phyloP scores from a whole-genome alignment of 768 basidiomycete species.

The Boletus sp. region DNA sequence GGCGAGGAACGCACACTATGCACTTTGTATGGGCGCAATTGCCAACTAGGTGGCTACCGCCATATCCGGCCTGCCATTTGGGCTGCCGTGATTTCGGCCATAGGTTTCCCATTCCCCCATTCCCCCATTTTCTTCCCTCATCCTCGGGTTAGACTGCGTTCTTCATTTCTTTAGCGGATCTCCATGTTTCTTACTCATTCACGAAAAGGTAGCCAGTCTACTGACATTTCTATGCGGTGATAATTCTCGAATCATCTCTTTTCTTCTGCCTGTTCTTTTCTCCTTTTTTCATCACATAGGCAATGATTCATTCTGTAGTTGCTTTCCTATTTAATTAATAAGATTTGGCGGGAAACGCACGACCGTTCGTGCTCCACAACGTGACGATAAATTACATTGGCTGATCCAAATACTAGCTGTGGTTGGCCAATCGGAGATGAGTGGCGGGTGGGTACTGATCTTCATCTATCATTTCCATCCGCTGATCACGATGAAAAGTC shows the following conservation, averaged over 20 bases:
- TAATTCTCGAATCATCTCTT: neutral
- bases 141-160: neutral
- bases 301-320: neutral
- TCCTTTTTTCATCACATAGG: neutral
- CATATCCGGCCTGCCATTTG: neutral
- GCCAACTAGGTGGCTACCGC: neutral
- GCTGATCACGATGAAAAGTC: conserved; percentile 1
- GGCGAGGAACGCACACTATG: conserved; percentile 20
- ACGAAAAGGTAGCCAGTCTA: conserved; percentile 9
- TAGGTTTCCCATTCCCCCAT: neutral
- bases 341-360: neutral
- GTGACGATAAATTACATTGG: neutral
- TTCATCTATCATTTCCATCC: neutral
- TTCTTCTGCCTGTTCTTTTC: neutral
- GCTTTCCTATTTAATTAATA: conserved; percentile 2
- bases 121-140: neutral
- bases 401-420: neutral
- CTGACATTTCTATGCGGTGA: neutral
- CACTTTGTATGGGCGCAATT: conserved; percentile 5
- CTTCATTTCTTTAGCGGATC: neutral
- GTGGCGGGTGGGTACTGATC: neutral
- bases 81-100: neutral
- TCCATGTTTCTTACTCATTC: neutral
- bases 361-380: neutral
- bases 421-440: conserved; percentile 1